Conservation (phyloP, 345 rosid species). For the Citrus hindsii region DNA sequence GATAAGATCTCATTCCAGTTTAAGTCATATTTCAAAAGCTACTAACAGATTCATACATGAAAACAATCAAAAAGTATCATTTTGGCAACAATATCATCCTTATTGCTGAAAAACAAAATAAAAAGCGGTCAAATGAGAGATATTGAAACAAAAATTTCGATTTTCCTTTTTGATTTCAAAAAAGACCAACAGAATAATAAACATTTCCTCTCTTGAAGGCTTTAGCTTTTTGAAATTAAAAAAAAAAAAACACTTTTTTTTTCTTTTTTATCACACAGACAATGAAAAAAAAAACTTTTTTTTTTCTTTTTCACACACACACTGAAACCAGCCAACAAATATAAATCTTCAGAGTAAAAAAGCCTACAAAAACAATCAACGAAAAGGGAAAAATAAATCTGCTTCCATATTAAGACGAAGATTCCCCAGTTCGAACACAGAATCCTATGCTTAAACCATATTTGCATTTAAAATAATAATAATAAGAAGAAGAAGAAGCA, state of each 20-base stretch:
- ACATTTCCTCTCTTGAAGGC: neutral
- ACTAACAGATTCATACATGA: slow-evolving; percentile 3
- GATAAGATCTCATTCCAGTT: neutral
- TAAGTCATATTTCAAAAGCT: neutral
- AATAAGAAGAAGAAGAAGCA: neutral
- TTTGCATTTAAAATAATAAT: slow-evolving; percentile 21
- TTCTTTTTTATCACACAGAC: neutral
- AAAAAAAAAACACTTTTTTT: too few species aligned
- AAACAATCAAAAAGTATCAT: slow-evolving; percentile 7
- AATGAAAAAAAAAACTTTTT: neutral
- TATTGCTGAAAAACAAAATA: slow-evolving; percentile 1
- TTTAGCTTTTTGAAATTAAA: neutral
- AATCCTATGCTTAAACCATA: slow-evolving; percentile 20
- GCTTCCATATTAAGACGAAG: neutral
- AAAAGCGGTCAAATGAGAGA: slow-evolving; percentile 3
- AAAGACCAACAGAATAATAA: neutral
- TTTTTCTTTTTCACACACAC: neutral
- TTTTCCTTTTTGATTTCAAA: neutral
- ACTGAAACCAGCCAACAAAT: neutral
- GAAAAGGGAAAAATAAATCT: neutral
- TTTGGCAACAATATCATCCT: slow-evolving; percentile 5
- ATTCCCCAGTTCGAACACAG: neutral
- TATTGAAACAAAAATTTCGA: slow-evolving; percentile 1
- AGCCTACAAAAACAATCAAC: neutral
- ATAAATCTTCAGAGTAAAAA: neutral